Evolutionary conservation across 2,329 filamentous ascomycete genomes (phyloP).

Genomic region (Drechmeria coniospora): DNA sequence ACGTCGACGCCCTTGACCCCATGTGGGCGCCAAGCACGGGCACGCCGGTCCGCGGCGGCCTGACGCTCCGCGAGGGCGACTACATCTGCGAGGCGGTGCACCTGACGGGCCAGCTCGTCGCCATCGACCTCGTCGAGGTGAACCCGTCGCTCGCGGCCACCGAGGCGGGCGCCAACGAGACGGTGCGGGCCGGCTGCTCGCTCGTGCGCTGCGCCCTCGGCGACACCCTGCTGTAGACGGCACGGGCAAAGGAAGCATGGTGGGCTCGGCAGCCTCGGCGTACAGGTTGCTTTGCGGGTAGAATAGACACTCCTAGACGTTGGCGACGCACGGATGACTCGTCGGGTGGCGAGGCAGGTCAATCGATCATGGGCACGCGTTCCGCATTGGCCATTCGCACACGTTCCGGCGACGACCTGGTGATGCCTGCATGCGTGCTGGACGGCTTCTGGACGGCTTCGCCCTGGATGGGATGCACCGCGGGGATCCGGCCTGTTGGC

Average conservation of each 20-base stretch:
- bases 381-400: too few relatives aligned
- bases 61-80: conserved; percentile 90
- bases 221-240: conserved; percentile 61
- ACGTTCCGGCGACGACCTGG: too few relatives aligned
- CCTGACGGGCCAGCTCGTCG: conserved; percentile 61
- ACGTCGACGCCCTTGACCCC: conserved; percentile 91
- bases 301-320: too few relatives aligned
- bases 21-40: conserved; percentile 94
- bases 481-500: too few relatives aligned
- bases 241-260: not conserved
- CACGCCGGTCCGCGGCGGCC: conserved; percentile 80
- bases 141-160: conserved; percentile 55
- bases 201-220: conserved; percentile 84
- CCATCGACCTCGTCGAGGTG: conserved; percentile 71
- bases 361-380: too few relatives aligned
- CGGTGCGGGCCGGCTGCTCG: conserved; percentile 78
- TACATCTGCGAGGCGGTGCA: conserved; percentile 87
- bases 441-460: too few relatives aligned
- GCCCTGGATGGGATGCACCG: too few relatives aligned
- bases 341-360: too few relatives aligned
- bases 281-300: too few relatives aligned
- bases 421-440: too few relatives aligned
- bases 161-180: conserved; percentile 60
- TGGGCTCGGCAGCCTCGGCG: conserved; percentile 2
- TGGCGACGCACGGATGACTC: too few relatives aligned